Conservation (phyloP, 2,329 filamentous ascomycete genomes). For the Alternaria infectoria region DNA sequence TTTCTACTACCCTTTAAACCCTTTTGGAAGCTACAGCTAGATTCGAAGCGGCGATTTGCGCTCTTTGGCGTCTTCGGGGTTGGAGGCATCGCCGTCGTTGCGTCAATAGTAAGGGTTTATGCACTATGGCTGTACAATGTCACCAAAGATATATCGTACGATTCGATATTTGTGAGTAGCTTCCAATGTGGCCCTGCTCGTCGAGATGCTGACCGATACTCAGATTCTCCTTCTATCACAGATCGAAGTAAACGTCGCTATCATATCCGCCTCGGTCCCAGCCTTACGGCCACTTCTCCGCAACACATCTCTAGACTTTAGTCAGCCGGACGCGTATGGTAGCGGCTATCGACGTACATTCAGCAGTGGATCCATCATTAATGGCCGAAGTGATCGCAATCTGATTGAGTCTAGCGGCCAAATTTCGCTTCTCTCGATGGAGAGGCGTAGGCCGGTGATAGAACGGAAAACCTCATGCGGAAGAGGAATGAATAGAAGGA, state of each 20-base stretch:
- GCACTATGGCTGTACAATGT: constrained; percentile 27
- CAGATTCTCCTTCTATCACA: constrained; percentile 47
- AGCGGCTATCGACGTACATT: background rate
- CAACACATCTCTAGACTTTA: background rate
- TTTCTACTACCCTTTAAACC: constrained; percentile 22
- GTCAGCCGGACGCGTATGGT: background rate
- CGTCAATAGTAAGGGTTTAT: constrained; percentile 26
- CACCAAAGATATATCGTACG: constrained; percentile 22
- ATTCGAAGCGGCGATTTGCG: constrained; percentile 14
- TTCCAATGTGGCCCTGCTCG: background rate
- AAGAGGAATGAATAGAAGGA: background rate
- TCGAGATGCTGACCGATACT: background rate
- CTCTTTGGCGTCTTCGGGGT: constrained; percentile 19
- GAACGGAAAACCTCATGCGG: background rate
- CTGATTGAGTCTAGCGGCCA: background rate
- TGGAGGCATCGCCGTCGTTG: constrained; percentile 23
- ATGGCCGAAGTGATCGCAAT: background rate
- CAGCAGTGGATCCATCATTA: background rate
- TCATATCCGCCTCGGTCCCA: constrained; percentile 49
- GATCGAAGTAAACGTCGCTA: constrained; percentile 51
- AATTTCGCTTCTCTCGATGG: background rate
- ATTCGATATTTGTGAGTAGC: constrained; percentile 20
- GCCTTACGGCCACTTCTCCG: constrained; percentile 47
- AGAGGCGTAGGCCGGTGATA: background rate
- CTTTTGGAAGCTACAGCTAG: background rate